Base-by-base conservation (phyloP, 225 moss, liverwort and hornwort genomes). In the Pleurozium schreberi region DNA sequence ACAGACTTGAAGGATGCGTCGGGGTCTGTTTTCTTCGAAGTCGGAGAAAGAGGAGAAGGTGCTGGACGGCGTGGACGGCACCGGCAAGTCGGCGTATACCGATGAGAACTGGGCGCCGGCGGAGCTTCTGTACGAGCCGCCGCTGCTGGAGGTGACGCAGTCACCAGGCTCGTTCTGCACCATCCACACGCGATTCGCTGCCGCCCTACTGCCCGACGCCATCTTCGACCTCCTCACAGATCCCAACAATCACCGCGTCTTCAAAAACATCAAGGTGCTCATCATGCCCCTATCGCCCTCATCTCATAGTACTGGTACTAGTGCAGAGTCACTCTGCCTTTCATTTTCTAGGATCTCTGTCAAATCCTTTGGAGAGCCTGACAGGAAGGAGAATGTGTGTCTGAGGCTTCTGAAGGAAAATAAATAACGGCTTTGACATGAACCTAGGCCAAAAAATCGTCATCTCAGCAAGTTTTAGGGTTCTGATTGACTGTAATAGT, bases 241-340 rank as follows among this genome's bases (percentile, higher is more conserved):
- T 75, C 98, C 98, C 58, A 98, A 98, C 90, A 98, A 98, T 43
- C 92, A 95, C 89, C 95, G 95, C 16, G 97, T 98, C 82, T 98
- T 98, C 92, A 97, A 92, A 84, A 95, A 93, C 79, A 96, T 98
- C 77, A 98, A 98, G 95, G 96, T 57, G 74, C 67, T 58, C 43
- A 20, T 31, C 28, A 6, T 25, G 65, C 65, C 50, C 18, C 60
- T 61, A 36, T 25, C 33, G 49, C 49, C 64, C 17, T 64, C 50
- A 50, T 38, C 50, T 47, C 47, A 34, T 20, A 62, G 49, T 38
- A 18, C 38, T 1, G 26, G 5, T 12, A 38, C 8, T n/a, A n/a
- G n/a, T 63, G 11, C 45, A 22, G 30, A 31, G 33, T 43, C 34
- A 73, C 45, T 59, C 45, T 43, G 17, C 4, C 14, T 60, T 47